phyloP scores from a whole-genome alignment of 2,329 filamentous ascomycete species.

The Colletotrichum sp. region DNA sequence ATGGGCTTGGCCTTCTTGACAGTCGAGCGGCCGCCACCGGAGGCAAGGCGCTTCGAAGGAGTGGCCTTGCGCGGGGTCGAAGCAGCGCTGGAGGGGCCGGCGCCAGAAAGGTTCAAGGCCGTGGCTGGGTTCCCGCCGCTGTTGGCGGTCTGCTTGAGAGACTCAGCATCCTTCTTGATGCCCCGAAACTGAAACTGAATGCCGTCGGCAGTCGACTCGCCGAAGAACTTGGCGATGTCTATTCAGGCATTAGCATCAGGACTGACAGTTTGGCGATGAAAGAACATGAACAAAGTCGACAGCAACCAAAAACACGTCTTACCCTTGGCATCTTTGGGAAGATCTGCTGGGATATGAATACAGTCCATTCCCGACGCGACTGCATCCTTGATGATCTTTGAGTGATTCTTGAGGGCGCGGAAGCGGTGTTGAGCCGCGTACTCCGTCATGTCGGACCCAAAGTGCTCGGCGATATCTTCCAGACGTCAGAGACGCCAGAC shows the following conservation, averaged over 20 bases:
- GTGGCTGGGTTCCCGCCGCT: constrained; percentile 50
- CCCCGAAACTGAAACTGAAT: constrained; percentile 65
- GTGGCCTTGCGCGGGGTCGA: constrained; percentile 30
- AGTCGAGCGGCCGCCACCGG: constrained; percentile 11
- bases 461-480: constrained; percentile 52
- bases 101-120: constrained; percentile 34
- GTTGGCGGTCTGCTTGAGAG: constrained; percentile 48
- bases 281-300: not conserved
- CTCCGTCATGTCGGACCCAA: constrained; percentile 54
- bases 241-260: not conserved
- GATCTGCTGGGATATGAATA: constrained; percentile 41
- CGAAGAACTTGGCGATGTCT: constrained; percentile 63
- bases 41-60: constrained; percentile 16
- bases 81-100: constrained; percentile 26
- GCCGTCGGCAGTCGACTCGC: constrained; percentile 61
- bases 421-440: constrained; percentile 57
- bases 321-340: constrained; percentile 46
- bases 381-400: constrained; percentile 39
- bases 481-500: constrained; percentile 14
- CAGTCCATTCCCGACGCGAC: constrained; percentile 43
- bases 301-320: constrained; percentile 24
- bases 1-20: constrained; percentile 9
- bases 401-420: constrained; percentile 49
- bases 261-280: not conserved
- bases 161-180: constrained; percentile 58